Conservation (phyloP, 75 land plant genomes). For the Pinus tabuliformis region DNA sequence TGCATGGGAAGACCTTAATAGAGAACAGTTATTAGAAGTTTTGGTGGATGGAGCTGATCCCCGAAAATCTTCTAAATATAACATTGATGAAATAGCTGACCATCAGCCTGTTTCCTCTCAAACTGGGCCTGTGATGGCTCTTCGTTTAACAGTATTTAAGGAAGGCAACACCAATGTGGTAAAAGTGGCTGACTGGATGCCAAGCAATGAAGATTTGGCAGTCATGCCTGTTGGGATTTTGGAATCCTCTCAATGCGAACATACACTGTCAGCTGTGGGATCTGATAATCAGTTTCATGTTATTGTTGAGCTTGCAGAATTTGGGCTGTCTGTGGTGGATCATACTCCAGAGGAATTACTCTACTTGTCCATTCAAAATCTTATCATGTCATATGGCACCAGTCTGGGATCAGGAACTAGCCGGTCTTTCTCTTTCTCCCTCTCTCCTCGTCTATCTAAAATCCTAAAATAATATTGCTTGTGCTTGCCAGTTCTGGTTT, state of each 20-base stretch:
- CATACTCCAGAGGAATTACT: conserved; percentile 98
- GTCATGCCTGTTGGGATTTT: conserved; percentile 19
- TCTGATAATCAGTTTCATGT: conserved; percentile 74
- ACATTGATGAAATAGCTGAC: conserved; percentile 76
- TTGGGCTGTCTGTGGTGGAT: conserved; percentile 89
- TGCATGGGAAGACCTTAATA: conserved; percentile 94
- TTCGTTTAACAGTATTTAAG: conserved; percentile 50
- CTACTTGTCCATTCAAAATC: conserved; percentile 79
- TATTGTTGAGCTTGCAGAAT: conserved; percentile 76
- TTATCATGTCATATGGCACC: conserved; percentile 75
- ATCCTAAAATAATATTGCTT: no score
- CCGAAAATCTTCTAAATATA: conserved; percentile 39
- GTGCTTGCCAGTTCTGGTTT: no score
- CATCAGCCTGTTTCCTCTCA: conserved; percentile 43
- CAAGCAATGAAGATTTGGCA: conserved; percentile 44
- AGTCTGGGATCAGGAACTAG: conserved; percentile 88
- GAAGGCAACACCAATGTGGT: conserved; percentile 71
- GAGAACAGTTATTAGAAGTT: conserved; percentile 62
- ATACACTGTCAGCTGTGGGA: conserved; percentile 11
- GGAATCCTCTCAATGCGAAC: not conserved
- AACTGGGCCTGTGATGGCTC: conserved; percentile 47
- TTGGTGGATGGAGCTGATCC: conserved; percentile 63
- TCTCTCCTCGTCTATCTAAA: not conserved
- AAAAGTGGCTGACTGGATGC: conserved; percentile 81
- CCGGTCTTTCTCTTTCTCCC: conserved; percentile 40